Evolutionary conservation across 2,329 filamentous ascomycete species (phyloP).

Genomic region (Hymenoscyphus fructigenus): DNA sequence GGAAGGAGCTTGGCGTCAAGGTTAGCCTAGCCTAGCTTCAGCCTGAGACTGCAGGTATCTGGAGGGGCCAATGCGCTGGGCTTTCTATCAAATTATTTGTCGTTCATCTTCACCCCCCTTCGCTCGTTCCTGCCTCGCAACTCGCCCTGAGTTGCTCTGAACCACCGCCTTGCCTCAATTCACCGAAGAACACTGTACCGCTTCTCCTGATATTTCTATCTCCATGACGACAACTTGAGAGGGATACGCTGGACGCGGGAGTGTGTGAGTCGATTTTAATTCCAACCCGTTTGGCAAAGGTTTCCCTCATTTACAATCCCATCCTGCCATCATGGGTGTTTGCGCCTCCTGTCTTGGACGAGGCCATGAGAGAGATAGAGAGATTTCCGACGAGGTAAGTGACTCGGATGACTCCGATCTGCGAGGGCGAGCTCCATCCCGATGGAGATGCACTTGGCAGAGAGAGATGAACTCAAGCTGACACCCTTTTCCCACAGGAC

Average conservation of each 20-base stretch:
- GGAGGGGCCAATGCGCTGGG: not conserved
- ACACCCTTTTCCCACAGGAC: constrained; percentile 28
- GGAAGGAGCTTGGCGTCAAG: not conserved
- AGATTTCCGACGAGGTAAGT: constrained; percentile 56
- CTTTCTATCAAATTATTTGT: not conserved
- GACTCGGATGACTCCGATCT: not conserved
- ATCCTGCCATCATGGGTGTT: constrained; percentile 50
- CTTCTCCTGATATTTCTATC: not conserved
- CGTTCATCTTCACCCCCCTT: not conserved
- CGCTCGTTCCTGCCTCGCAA: not conserved
- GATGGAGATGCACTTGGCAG: not conserved
- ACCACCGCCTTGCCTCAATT: not conserved
- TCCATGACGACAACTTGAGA: constrained; percentile 7
- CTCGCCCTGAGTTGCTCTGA: not conserved
- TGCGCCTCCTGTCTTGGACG: constrained; percentile 61
- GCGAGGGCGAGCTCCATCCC: not conserved
- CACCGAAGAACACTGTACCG: not conserved
- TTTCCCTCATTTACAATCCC: constrained; percentile 8
- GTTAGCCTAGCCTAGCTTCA: not conserved
- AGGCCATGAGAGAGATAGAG: constrained; percentile 45
- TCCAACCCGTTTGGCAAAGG: constrained; percentile 1
- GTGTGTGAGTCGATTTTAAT: constrained; percentile 4
- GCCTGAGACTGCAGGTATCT: not conserved
- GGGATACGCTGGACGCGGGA: constrained; percentile 3
- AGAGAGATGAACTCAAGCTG: not conserved